Evolutionary conservation across 306 rosid species (phyloP), one percentile per base, ranked within the genome.

Genomic region (Castanea sativa): DNA sequence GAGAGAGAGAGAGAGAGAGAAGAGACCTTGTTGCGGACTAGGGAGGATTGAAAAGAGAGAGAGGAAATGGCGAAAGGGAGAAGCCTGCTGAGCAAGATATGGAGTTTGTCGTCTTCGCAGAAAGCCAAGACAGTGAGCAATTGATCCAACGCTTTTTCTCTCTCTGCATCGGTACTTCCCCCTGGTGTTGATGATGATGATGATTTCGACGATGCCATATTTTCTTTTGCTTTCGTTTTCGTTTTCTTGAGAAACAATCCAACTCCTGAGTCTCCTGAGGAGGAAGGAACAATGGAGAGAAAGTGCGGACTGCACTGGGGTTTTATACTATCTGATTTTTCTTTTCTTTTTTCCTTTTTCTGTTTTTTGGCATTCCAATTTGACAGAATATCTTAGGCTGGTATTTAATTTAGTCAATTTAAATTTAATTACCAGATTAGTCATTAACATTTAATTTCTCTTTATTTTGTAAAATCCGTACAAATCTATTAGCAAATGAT

Each of bases 91-190:
- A 95, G 99, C 69, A 95, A 78, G 52, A 87, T 73, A 55, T 95
- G 91, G 77, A 95, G 97, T 20, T 92, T 91, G 82, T 97, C 87
- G 84, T 95, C 99, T 49, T 92, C 97, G 80, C 95, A 95, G 65
- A 95, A 91, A 82, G 99, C 99, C 74, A 95, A 85, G 23, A 94
- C 91, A 78, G 99, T 95, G 2, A 95, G 87, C 88, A 90, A 86
- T 58, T 97, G 97, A 89, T 95, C 99, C 30, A 92, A 91, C 80
- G 90, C 82, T 81, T 95, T 95, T 84, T 86, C 97, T 1, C 79
- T 78, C 51, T 91, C 95, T 14, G 71, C 80, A 55, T 91, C 97
- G 19, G 98, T 88, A 79, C 86, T 94, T 69, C 76, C 84, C 12
- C 81, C 55, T 6, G 32, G 74, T 38, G 67, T 11, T 21, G 87